Conservation (phyloP, 1,284 basidiomycete genomes). For the Microbotryomycetes sp. region DNA sequence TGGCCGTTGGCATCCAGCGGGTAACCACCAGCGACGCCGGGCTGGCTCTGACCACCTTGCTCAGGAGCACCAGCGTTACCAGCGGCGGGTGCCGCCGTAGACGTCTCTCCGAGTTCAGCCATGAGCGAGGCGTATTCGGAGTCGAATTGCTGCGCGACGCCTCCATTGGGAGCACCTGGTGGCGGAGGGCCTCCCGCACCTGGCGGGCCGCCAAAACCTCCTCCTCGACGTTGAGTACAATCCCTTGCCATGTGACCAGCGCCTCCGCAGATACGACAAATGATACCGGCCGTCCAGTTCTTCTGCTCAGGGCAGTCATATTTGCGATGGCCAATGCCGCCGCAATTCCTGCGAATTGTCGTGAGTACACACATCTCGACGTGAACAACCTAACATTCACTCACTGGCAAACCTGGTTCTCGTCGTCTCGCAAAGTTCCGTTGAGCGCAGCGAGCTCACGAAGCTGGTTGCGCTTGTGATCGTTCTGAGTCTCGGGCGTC, state of each 20-base stretch:
- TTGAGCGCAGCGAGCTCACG: slow-evolving; percentile 96
- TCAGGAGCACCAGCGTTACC: slow-evolving; percentile 26
- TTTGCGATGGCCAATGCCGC: slow-evolving; percentile 59
- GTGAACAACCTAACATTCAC: slow-evolving; percentile 71
- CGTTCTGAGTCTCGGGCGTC: slow-evolving; percentile 97
- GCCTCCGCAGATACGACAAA: slow-evolving; percentile 90
- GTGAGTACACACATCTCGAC: no score
- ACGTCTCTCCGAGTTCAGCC: slow-evolving; percentile 88
- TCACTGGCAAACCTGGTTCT: slow-evolving; percentile 92
- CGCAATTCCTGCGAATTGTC: slow-evolving; percentile 37
- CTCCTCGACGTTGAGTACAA: slow-evolving; percentile 73
- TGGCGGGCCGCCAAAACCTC: slow-evolving; percentile 46
- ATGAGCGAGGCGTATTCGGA: slow-evolving; percentile 95
- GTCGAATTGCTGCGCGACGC: slow-evolving; percentile 58
- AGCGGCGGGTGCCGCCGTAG: slow-evolving; percentile 42
- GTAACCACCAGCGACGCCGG: slow-evolving; percentile 3
- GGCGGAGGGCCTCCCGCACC: slow-evolving; percentile 39
- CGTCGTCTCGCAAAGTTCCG: slow-evolving; percentile 97
- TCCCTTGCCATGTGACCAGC: slow-evolving; percentile 88
- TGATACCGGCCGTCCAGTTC: slow-evolving; percentile 87
- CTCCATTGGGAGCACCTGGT: slow-evolving; percentile 39
- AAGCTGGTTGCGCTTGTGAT: slow-evolving; percentile 98
- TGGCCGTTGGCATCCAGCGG: slow-evolving; percentile 26
- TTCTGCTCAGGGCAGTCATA: slow-evolving; percentile 95
- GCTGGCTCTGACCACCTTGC: slow-evolving; percentile 10